Evolutionary conservation across 345 rosid genomes (phyloP).

Genomic region (Sisymbrium altissimum): DNA sequence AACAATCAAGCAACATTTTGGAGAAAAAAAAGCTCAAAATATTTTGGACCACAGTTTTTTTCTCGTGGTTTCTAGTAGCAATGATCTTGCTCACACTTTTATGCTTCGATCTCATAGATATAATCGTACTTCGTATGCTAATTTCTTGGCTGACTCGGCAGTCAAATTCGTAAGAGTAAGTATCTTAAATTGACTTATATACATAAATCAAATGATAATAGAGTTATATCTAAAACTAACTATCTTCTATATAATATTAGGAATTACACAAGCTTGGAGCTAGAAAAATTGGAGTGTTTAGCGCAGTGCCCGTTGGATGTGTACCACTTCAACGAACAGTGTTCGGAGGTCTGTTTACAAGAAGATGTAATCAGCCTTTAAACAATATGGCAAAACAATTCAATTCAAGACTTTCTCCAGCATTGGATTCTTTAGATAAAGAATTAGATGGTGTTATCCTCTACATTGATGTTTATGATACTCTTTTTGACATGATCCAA

Average conservation of each 20-base stretch:
- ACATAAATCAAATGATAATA: too few relatives aligned
- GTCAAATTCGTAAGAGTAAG: conserved; percentile 40
- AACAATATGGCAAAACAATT: conserved; percentile 7
- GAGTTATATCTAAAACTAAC: background rate
- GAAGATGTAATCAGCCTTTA: background rate
- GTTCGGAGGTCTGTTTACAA: background rate
- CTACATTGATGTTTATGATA: conserved; percentile 29
- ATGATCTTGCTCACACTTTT: conserved; percentile 57
- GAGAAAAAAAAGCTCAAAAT: conserved; percentile 42
- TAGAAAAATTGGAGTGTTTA: conserved; percentile 6
- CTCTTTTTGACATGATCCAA: conserved; percentile 39
- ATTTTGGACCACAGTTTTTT: conserved; percentile 38
- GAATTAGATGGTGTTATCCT: conserved; percentile 1
- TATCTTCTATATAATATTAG: background rate
- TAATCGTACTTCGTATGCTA: conserved; percentile 36
- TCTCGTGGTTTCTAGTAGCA: conserved; percentile 43
- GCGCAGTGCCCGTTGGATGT: conserved; percentile 14
- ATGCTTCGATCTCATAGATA: conserved; percentile 28
- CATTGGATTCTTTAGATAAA: background rate
- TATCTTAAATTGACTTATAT: background rate
- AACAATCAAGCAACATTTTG: conserved; percentile 37
- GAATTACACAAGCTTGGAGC: conserved; percentile 28
- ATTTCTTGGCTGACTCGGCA: conserved; percentile 38
- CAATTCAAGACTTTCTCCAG: conserved; percentile 10
- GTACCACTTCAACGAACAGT: conserved; percentile 17